Base-by-base conservation (phyloP, 164 flowering plant genomes). In the Akebia trifoliata region DNA sequence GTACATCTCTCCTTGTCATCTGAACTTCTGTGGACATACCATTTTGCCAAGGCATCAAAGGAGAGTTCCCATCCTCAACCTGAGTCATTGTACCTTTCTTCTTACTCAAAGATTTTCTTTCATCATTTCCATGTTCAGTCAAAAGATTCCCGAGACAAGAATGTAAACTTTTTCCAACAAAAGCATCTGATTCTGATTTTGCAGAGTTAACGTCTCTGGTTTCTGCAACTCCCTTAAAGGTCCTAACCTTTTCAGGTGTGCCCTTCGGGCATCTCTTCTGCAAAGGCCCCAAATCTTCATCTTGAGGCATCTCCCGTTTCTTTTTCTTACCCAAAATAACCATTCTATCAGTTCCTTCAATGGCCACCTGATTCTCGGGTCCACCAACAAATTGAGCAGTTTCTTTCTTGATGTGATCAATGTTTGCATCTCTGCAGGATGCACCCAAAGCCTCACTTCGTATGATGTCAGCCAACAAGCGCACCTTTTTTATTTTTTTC, bases 81-180 rank as follows among this genome's bases (percentile, higher is more conserved):
- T 18, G 14, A 44, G 20, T 25, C 48, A 21, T 10, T 14, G 8
- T 44, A 44, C 25, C 9, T 9, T 5, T 20, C 26, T 44, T 44
- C 25, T 44, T 44, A 28, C 8, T 2, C 25, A 44, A 20, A 21
- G 9, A 20, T 3, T 20, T 2, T 28, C 9, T 44, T 8, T 20
- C 48, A 44, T 44, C 10, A 9, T 22, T 44, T 44, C 48, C 48
- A 44, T 44, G 26, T 44, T 44, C 22, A 44, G 22, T 44, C 48
- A 44, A 44, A 28, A 6, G 22, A 21, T 28, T 6, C 5, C 12
- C 22, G 48, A 28, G 10, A 44, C 20, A 28, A 44, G 48, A 44
- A 21, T 21, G 14, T 20, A 22, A 21, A 44, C 48, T 4, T 2
- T 2, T 44, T 21, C 12, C 11, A 44, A 20, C 10, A 7, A 28